A percentile compares a stretch with the other conserved stretches of the same genome.
Conservation (phyloP, 2,329 filamentous ascomycete species). For the Corynespora cassiicola region DNA sequence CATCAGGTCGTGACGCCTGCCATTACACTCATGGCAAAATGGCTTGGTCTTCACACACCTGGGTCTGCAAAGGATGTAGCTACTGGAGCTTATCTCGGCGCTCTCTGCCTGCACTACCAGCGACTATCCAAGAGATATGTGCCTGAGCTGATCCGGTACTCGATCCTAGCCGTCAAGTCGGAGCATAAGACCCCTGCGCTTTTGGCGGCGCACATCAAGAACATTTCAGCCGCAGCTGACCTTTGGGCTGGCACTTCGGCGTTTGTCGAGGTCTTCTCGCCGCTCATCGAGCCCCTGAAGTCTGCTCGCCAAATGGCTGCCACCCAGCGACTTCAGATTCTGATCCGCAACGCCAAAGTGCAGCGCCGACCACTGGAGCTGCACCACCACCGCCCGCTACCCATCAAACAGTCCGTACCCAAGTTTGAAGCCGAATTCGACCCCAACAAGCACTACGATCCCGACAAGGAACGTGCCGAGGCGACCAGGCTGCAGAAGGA, state of each 20-base stretch:
- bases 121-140: constrained; percentile 83
- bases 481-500: constrained; percentile 83
- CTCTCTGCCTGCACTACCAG: constrained; percentile 83
- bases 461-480: constrained; percentile 87
- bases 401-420: constrained; percentile 86
- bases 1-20: constrained; percentile 93
- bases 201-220: constrained; percentile 66
- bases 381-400: constrained; percentile 85
- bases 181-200: constrained; percentile 53
- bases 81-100: constrained; percentile 79
- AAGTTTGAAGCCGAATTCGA: constrained; percentile 97
- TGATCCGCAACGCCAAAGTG: constrained; percentile 67
- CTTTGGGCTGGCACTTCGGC: constrained; percentile 76
- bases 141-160: constrained; percentile 85
- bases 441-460: constrained; percentile 96
- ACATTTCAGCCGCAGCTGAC: constrained; percentile 73
- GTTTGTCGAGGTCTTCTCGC: constrained; percentile 80
- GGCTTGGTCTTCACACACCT: constrained; percentile 78
- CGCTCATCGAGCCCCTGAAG: constrained; percentile 52
- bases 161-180: constrained; percentile 70
- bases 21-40: constrained; percentile 82
- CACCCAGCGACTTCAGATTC: constrained; percentile 66
- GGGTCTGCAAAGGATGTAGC: constrained; percentile 70
- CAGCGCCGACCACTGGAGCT: constrained; percentile 81
- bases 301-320: constrained; percentile 49